Conservation (phyloP, 2,329 filamentous ascomycete species). For the Paecilomyces formosus region DNA sequence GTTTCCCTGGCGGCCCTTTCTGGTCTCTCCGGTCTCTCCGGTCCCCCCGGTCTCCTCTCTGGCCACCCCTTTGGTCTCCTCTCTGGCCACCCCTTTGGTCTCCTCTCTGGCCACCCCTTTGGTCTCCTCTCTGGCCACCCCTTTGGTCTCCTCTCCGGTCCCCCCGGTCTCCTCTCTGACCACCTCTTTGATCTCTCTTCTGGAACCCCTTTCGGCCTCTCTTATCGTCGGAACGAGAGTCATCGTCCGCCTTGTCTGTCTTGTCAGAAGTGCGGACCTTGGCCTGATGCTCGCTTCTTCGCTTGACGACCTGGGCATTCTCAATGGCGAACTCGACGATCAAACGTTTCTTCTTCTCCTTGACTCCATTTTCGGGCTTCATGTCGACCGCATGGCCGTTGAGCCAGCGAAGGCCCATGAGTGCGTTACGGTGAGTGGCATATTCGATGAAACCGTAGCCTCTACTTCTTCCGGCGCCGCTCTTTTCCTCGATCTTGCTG, state of each 20-base stretch:
- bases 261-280: slow-evolving; percentile 15
- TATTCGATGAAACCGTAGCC: slow-evolving; percentile 99
- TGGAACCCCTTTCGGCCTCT: not conserved
- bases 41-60: no score
- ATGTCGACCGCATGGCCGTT: slow-evolving; percentile 63
- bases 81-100: no score
- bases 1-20: no score
- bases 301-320: slow-evolving; percentile 88
- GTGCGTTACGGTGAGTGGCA: slow-evolving; percentile 80
- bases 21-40: no score
- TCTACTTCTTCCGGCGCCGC: slow-evolving; percentile 72
- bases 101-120: no score
- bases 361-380: slow-evolving; percentile 22
- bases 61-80: no score
- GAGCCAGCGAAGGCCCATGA: slow-evolving; percentile 91
- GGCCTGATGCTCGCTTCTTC: slow-evolving; percentile 46
- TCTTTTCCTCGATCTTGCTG: slow-evolving; percentile 70
- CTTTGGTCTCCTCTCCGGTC: no score
- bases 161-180: no score
- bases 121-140: no score
- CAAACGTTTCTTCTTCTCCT: slow-evolving; percentile 77
- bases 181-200: not conserved
- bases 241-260: slow-evolving; percentile 8
- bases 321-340: slow-evolving; percentile 98
- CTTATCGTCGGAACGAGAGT: slow-evolving; percentile 5